A percentile compares a stretch with the other conserved stretches of the same genome.
phyloP scores from a whole-genome alignment of 2,329 filamentous ascomycete genomes.

The Aureobasidium sp. region DNA sequence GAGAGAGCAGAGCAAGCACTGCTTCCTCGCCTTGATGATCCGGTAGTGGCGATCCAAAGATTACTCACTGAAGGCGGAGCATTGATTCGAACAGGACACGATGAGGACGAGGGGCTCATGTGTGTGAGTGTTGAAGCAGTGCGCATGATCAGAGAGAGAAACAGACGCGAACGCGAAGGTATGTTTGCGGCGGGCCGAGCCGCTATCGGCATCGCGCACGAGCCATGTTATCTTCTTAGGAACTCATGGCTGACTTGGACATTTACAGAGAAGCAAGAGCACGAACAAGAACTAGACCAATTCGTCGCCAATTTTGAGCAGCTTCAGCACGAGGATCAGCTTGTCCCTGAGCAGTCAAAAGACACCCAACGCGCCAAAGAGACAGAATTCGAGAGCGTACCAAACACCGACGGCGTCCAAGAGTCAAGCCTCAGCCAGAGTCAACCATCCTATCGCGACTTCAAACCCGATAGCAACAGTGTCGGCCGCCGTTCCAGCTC shows the following conservation, averaged over 20 bases:
- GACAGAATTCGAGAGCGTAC: not conserved
- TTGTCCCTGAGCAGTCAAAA: not conserved
- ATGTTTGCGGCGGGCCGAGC: not conserved
- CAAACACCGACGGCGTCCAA: not conserved
- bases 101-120: not conserved
- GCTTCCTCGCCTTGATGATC: not conserved
- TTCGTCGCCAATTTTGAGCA: not conserved
- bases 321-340: not conserved
- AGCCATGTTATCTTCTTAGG: not conserved
- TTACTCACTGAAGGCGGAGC: not conserved
- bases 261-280: not conserved
- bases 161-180: conserved; percentile 2
- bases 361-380: not conserved
- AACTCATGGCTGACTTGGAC: not conserved
- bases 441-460: not conserved
- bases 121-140: not conserved
- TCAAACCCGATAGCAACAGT: not conserved
- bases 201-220: not conserved
- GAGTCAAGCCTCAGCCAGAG: not conserved
- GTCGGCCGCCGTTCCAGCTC: not conserved
- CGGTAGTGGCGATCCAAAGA: not conserved
- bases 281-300: not conserved
- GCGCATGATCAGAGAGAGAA: not conserved
- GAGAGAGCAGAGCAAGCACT: not conserved
- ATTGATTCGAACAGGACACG: not conserved